These are phyloP conservation scores for Schwanniomyces etchellsii DNA, from an alignment of 1,139 yeast genomes.

Conservation along the genomic window DNA sequence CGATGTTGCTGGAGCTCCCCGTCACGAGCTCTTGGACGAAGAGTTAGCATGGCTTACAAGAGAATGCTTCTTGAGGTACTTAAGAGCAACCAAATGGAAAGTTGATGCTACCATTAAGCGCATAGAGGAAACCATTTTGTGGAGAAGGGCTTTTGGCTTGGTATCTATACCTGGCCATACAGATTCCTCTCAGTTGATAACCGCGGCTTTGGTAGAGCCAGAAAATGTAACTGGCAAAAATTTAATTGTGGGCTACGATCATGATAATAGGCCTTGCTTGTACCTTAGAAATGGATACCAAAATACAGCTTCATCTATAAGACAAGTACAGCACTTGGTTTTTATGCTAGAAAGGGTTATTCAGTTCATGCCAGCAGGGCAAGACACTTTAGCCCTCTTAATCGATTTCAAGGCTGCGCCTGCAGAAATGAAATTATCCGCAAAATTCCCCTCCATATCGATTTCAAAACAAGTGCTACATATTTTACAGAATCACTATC, in stretches of 20 bases:
- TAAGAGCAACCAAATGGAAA: slow-evolving; percentile 90
- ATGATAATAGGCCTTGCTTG: slow-evolving; percentile 43
- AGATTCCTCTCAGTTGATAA: slow-evolving; percentile 40
- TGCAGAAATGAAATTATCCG: slow-evolving; percentile 43
- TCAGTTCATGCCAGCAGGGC: slow-evolving; percentile 46
- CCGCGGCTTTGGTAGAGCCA: slow-evolving; percentile 55
- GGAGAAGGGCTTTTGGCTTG: slow-evolving; percentile 93
- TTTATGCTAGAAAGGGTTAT: slow-evolving; percentile 44
- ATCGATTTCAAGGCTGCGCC: slow-evolving; percentile 45
- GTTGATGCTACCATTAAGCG: slow-evolving; percentile 65
- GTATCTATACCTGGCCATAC: slow-evolving; percentile 45
- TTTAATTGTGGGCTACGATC: slow-evolving; percentile 42
- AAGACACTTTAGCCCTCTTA: slow-evolving; percentile 41
- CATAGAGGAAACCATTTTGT: slow-evolving; percentile 67
- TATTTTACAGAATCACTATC: slow-evolving; percentile 56
- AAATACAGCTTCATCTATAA: slow-evolving; percentile 37
- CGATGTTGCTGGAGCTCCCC: slow-evolving; percentile 15
- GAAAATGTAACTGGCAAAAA: slow-evolving; percentile 47
- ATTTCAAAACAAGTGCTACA: slow-evolving; percentile 71
- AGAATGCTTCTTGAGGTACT: slow-evolving; percentile 81
- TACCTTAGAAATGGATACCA: slow-evolving; percentile 47
- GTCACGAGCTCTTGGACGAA: slow-evolving; percentile 28
- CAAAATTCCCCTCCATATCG: slow-evolving; percentile 78
- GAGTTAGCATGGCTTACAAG: slow-evolving; percentile 89
- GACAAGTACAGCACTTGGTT: slow-evolving; percentile 47